Evolutionary conservation across 345 rosid species (phyloP).

Genomic region (Linum trigynum): DNA sequence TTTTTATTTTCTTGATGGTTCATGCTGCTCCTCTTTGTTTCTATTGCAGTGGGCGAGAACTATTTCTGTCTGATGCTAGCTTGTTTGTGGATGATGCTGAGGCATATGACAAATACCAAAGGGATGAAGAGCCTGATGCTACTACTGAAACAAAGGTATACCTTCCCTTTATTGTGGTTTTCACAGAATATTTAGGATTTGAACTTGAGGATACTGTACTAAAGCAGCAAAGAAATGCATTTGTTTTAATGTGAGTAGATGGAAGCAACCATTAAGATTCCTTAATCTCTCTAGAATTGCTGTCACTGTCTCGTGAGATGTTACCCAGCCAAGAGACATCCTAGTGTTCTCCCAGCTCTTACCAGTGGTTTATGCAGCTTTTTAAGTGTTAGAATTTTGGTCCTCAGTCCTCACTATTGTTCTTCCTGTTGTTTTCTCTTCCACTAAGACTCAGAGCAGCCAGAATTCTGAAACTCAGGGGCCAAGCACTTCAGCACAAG

Average conservation of each 20-base stretch:
- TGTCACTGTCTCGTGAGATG: not conserved
- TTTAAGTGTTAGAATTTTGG: not conserved
- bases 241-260: not conserved
- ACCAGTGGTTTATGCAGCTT: not conserved
- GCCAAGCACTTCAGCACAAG: constrained; percentile 19
- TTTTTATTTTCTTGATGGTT: constrained; percentile 8
- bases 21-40: constrained; percentile 13
- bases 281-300: not conserved
- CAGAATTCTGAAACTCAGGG: constrained; percentile 23
- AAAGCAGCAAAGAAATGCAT: not conserved
- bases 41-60: constrained; percentile 79
- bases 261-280: not conserved
- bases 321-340: not conserved
- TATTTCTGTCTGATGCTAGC: constrained; percentile 81
- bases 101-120: constrained; percentile 74
- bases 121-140: constrained; percentile 57
- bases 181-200: not conserved
- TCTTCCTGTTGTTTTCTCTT: not conserved
- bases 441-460: constrained; percentile 20
- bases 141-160: constrained; percentile 31
- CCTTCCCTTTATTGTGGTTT: not conserved
- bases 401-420: not conserved
- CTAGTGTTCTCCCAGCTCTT: not conserved
- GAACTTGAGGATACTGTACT: not conserved
- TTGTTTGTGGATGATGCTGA: constrained; percentile 93